Percentiles rank a stretch among this genome's conserved stretches.
These are phyloP conservation scores for Podochytrium sp. DNA, from an alignment of 192 early-diverging fungal species.

Conservation along the genomic window DNA sequence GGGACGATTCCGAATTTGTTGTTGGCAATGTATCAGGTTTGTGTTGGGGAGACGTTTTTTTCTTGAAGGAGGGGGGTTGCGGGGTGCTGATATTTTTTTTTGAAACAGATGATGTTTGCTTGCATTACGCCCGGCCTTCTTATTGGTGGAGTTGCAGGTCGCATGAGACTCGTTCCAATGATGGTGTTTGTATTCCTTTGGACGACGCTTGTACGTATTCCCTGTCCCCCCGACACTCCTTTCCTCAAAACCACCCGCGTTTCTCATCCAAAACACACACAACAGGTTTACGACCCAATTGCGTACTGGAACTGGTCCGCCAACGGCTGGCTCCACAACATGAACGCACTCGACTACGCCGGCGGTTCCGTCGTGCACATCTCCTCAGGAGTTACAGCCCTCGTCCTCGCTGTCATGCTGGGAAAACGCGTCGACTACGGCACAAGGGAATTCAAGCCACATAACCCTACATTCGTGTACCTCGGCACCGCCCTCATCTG, in stretches of 20 bases:
- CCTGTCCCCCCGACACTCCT: no score
- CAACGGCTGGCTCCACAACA: constrained; percentile 74
- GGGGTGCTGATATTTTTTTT: constrained; percentile 17
- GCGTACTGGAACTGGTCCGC: constrained; percentile 91
- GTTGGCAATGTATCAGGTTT: neutral
- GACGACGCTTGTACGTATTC: constrained; percentile 75
- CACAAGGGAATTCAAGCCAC: constrained; percentile 73
- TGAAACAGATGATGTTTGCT: constrained; percentile 92
- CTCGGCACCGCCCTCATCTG: constrained; percentile 81
- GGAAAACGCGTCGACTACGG: constrained; percentile 74
- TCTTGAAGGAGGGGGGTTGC: neutral
- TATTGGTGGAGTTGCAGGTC: constrained; percentile 87
- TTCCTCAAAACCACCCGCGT: constrained; percentile 73
- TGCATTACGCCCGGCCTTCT: constrained; percentile 86
- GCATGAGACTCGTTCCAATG: constrained; percentile 78
- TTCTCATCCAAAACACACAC: no score
- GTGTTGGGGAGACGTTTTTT: constrained; percentile 62
- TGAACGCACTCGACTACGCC: constrained; percentile 76
- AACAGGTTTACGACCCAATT: constrained; percentile 84
- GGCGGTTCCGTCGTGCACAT: constrained; percentile 87
- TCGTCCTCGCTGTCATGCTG: constrained; percentile 81
- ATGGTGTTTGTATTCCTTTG: constrained; percentile 84
- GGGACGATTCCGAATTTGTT: constrained; percentile 13
- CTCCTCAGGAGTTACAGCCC: constrained; percentile 74
- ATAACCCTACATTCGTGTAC: constrained; percentile 83